Conservation (phyloP, 129 eudicot genomes). For the Erigeron canadensis region DNA sequence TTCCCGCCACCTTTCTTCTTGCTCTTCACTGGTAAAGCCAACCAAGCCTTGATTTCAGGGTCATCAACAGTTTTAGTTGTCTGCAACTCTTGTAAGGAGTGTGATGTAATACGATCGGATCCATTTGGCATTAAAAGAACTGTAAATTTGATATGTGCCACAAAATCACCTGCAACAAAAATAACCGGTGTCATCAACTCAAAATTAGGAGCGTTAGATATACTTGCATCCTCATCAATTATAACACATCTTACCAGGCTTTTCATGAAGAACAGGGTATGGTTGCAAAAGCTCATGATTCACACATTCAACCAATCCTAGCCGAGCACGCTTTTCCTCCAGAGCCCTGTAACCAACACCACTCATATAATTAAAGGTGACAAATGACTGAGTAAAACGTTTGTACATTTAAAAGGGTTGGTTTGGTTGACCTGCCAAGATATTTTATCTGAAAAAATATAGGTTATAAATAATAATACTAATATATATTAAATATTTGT, state of each 20-base stretch:
- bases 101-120: conserved; percentile 85
- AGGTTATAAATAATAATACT: no score
- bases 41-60: conserved; percentile 93
- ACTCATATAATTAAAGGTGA: neutral
- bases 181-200: neutral
- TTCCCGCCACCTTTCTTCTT: conserved; percentile 99
- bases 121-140: conserved; percentile 99
- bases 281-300: conserved; percentile 88
- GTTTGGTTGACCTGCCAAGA: no score
- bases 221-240: neutral
- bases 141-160: conserved; percentile 90
- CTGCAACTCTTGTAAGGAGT: conserved; percentile 82
- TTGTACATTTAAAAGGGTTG: no score
- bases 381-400: neutral
- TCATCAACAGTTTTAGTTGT: conserved; percentile 82
- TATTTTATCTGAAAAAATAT: no score
- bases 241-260: conserved; percentile 51
- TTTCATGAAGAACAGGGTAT: conserved; percentile 87
- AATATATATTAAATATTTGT: no score
- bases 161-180: conserved; percentile 71
- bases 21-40: conserved; percentile 68
- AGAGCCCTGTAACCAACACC: conserved; percentile 46
- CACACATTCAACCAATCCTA: conserved; percentile 88
- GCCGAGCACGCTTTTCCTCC: conserved; percentile 84
- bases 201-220: neutral